phyloP scores from a whole-genome alignment of 164 flowering plant species.

The Magnolia sinica region DNA sequence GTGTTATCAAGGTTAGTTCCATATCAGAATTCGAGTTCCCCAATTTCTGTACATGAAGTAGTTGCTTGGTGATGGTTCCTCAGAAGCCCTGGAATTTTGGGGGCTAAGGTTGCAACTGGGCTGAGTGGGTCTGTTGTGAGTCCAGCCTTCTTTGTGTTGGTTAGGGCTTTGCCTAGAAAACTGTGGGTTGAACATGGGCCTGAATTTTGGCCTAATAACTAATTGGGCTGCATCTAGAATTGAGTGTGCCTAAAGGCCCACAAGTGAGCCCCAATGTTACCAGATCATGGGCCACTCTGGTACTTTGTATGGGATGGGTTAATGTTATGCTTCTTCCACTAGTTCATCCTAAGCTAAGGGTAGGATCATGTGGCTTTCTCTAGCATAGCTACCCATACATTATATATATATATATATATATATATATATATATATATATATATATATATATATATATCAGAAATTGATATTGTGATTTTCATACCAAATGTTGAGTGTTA shows the following conservation, averaged over 20 bases:
- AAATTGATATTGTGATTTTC: too few species aligned
- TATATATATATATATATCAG: too few species aligned
- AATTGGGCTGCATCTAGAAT: not conserved
- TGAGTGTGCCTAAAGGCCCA: not conserved
- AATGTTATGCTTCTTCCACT: not conserved
- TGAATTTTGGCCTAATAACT: not conserved
- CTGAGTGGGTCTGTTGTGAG: not conserved
- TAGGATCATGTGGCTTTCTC: too few species aligned
- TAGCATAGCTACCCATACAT: too few species aligned
- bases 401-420: too few species aligned
- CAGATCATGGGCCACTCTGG: not conserved
- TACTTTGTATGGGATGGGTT: not conserved
- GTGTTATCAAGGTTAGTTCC: slow-evolving; percentile 30
- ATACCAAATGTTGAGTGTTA: too few species aligned
- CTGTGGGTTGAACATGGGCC: not conserved
- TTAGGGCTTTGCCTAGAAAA: not conserved
- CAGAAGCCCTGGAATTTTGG: not conserved
- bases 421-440: too few species aligned
- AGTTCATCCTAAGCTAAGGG: not conserved
- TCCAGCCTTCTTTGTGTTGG: not conserved
- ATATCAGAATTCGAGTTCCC: not conserved
- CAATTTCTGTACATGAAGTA: too few species aligned
- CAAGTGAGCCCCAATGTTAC: not conserved
- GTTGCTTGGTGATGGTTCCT: not conserved
- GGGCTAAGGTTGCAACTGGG: not conserved